Evolutionary conservation across 2,329 filamentous ascomycete genomes (phyloP), one percentile per base, ranked within the genome.

Genomic region (Diaporthe caulivora): DNA sequence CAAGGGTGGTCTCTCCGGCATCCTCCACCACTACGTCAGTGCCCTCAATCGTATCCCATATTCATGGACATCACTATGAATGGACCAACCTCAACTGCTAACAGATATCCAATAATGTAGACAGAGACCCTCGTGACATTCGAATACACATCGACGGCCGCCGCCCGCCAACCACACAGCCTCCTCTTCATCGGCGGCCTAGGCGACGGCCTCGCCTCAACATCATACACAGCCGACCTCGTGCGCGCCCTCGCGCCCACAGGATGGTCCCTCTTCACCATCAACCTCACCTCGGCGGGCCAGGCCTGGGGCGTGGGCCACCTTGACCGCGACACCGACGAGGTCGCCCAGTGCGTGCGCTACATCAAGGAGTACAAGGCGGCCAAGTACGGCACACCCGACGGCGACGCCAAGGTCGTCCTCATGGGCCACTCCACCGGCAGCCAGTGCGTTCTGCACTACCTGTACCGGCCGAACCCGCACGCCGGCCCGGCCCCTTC

Each of bases 361-460:
- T 80, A 80, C 73, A 80, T 82, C 72, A 76, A 78, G 58, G 78
- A 80, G 34, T 81, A 82, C 75, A 82, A 83, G 74, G 76, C 72
- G 11, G 76, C 78, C 60, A 79, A 80, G 64, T 80, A 76, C 58
- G 78, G 80, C 64, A 83, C 44, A 2, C 29, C 18, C 11, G 47
- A 88, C 9, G 17, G 6, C 10, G 40, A 47, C 7, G 84, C 83
- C 10, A 91, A 90, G 72, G 78, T 92, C 24, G 89, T 92, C 34
- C 81, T 93, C 51, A 92, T 93, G 90, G 91, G 91, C 2, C 91
- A 93, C 78, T 91, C 88, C 1, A 93, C 92, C 0, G 91, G 91
- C 0, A 92, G 88, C 76, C 92, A 93, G 80, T 91, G 92, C 78
- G 86, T 90, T 13, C 85, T 93, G 81, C 89, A 92, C 77, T 93